A percentile compares a stretch with the other conserved stretches of the same genome.
Evolutionary conservation across 2,329 filamentous ascomycete genomes (phyloP).

Genomic region (Coniochaeta hoffmannii): DNA sequence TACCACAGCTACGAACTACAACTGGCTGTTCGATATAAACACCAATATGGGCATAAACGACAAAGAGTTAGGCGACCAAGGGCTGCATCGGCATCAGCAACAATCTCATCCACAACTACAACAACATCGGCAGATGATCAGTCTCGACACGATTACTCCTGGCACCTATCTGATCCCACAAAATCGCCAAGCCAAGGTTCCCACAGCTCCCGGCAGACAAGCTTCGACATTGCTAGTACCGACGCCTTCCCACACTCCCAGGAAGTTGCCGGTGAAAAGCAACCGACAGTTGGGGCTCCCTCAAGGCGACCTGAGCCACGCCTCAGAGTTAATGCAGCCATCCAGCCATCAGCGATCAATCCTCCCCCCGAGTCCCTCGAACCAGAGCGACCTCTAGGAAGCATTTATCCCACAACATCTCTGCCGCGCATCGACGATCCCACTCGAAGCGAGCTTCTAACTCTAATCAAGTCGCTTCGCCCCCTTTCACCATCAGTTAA

Average conservation of each 20-base stretch:
- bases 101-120: conserved; percentile 10
- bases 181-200: neutral
- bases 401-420: conserved; percentile 8
- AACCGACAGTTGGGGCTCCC: conserved; percentile 9
- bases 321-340: neutral
- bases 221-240: neutral
- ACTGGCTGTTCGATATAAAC: conserved; percentile 51
- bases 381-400: conserved; percentile 22
- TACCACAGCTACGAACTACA: conserved; percentile 55
- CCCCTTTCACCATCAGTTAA: conserved; percentile 41
- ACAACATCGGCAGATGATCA: neutral
- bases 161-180: neutral
- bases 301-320: neutral
- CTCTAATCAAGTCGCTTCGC: conserved; percentile 40
- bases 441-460: conserved; percentile 33
- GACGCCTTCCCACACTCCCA: neutral
- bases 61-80: conserved; percentile 18
- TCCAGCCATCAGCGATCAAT: neutral
- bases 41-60: neutral
- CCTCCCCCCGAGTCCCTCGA: conserved; percentile 5
- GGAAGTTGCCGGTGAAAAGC: neutral
- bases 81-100: conserved; percentile 15
- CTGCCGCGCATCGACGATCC: conserved; percentile 30
- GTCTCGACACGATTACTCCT: neutral
- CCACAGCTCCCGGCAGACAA: neutral